Evolutionary conservation across 225 moss, liverwort and hornwort genomes (phyloP), one percentile per base, ranked within the genome.

Genomic region (Thuidium tamariscinum): DNA sequence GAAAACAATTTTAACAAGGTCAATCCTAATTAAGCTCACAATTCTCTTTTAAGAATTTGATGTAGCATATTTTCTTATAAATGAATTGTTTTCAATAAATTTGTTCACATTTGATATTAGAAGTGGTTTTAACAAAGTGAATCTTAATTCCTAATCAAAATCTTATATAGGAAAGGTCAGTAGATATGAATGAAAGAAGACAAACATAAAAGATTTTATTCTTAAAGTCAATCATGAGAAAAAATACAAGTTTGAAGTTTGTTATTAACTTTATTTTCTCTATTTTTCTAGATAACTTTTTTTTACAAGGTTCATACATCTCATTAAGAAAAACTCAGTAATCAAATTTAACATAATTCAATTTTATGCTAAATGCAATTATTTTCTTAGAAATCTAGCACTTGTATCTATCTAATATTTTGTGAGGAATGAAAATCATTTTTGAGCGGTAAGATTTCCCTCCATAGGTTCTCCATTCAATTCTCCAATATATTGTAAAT

Each of bases 361-460:
- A 36, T 66, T 20, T 11, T 11, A 11, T 66, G 0, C 3, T 36
- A 36, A 36, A 36, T 21, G 36, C 11, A 66, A 66, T 36, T n/a
- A 11, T 66, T 12, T 12, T 36, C 36, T 34, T 66, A n/a, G 5
- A 66, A 11, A 37, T 66, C 21, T 36, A 66, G 1, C 1, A 21
- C 2, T 36, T 36, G 21, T 21, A 36, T 37, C 36, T 37, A 12
- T 1, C 36, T 36, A 36, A 66, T 66, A 66, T 36, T 36, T 66
- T 66, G 12, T 12, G 21, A 21, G 11, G 21, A 66, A n/a, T 36
- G 2, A 36, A 66, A 32, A 32, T 63, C 16, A 34, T 34, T 63
- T 34, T 32, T 1, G 16, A 6, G 9, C 0, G 19, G 5, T 3
- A 36, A 36, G 11, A 6, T 66, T 36, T 21, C 6, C 5, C 0